Conservation (phyloP, 106 monocot species). For the Narthecium ossifragum region DNA sequence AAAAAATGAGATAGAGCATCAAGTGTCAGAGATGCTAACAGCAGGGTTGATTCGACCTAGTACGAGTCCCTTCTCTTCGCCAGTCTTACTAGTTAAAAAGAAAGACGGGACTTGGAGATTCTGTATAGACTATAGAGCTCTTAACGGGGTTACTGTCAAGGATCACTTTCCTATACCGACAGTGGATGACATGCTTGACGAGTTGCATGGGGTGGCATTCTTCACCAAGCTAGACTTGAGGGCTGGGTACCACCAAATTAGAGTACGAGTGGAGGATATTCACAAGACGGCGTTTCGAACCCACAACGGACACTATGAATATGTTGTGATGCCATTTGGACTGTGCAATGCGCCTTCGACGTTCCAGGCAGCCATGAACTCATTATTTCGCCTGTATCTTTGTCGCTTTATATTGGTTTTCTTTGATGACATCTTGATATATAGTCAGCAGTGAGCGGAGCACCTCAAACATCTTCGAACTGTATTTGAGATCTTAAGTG, state of each 20-base stretch:
- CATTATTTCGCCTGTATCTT: neutral
- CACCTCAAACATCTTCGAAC: neutral
- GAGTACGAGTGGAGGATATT: neutral
- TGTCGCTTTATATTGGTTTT: slow-evolving; percentile 5
- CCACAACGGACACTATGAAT: slow-evolving; percentile 9
- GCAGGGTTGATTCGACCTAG: neutral
- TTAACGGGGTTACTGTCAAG: slow-evolving; percentile 3
- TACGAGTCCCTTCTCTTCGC: neutral
- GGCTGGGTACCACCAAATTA: slow-evolving; percentile 15
- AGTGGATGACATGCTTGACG: slow-evolving; percentile 10
- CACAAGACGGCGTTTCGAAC: slow-evolving; percentile 9
- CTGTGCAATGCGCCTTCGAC: slow-evolving; percentile 10
- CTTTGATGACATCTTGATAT: slow-evolving; percentile 1
- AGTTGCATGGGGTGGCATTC: neutral
- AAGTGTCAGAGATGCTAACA: neutral
- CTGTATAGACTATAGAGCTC: slow-evolving; percentile 11
- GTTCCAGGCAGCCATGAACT: slow-evolving; percentile 13
- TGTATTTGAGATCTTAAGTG: neutral
- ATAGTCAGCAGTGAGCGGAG: neutral
- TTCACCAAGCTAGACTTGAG: slow-evolving; percentile 10
- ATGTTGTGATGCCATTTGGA: slow-evolving; percentile 7
- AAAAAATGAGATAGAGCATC: neutral
- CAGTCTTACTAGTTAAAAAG: slow-evolving; percentile 9
- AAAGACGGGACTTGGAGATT: slow-evolving; percentile 5
- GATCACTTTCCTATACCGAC: slow-evolving; percentile 15